A percentile compares a stretch with the other conserved stretches of the same genome.
phyloP scores from a whole-genome alignment of 2,329 filamentous ascomycete genomes.

The Ophiognomonia clavigignenti-juglandacearum region DNA sequence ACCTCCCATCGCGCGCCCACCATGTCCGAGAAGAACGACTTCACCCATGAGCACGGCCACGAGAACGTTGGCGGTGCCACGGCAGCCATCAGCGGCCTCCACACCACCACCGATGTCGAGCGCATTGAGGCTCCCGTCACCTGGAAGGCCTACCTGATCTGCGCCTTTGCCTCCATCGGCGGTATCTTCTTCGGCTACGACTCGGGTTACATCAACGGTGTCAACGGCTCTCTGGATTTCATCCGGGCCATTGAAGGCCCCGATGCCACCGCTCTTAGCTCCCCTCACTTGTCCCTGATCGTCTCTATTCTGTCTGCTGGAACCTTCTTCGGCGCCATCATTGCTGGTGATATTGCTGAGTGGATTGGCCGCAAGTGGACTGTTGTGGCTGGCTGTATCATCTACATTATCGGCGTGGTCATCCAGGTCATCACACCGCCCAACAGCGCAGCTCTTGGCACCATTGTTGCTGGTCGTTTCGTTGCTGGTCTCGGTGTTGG shows the following conservation, averaged over 20 bases:
- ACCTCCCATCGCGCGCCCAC: no score
- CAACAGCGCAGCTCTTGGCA: slow-evolving; percentile 46
- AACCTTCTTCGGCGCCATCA: slow-evolving; percentile 74
- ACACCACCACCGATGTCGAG: slow-evolving; percentile 45
- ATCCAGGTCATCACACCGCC: slow-evolving; percentile 56
- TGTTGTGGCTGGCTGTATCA: slow-evolving; percentile 63
- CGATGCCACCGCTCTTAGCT: slow-evolving; percentile 28
- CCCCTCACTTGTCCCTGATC: slow-evolving; percentile 51
- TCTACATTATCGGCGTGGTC: slow-evolving; percentile 66
- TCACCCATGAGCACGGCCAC: background rate
- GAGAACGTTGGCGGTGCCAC: slow-evolving; percentile 2
- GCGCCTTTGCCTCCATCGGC: slow-evolving; percentile 66
- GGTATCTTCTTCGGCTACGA: slow-evolving; percentile 78
- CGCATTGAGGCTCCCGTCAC: slow-evolving; percentile 65
- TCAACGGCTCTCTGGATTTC: slow-evolving; percentile 49
- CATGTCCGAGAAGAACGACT: background rate
- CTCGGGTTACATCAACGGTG: slow-evolving; percentile 69
- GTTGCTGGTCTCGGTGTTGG: slow-evolving; percentile 75
- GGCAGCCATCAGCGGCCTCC: slow-evolving; percentile 26
- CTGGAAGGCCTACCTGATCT: slow-evolving; percentile 63
- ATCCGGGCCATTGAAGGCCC: slow-evolving; percentile 44
- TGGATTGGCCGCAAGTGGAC: slow-evolving; percentile 68
- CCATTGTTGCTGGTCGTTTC: slow-evolving; percentile 69
- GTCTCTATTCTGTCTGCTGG: slow-evolving; percentile 72
- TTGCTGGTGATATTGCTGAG: slow-evolving; percentile 74